These are phyloP conservation scores for Vicia faba DNA, from an alignment of 306 rosid genomes.

Conservation along the genomic window DNA sequence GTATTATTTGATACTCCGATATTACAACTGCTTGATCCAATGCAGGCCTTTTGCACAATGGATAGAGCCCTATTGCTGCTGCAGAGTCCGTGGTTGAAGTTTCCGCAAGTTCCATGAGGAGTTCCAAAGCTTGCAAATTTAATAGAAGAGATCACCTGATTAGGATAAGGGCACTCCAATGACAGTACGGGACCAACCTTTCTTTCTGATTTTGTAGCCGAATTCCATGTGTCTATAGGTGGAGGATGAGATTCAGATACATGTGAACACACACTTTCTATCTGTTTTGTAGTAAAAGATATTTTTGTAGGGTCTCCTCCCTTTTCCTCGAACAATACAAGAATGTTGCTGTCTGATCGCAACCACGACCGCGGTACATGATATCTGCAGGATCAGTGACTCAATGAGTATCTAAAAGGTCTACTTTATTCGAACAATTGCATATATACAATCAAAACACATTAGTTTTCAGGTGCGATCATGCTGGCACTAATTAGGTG, in stretches of 20 bases:
- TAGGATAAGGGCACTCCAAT: constrained; percentile 72
- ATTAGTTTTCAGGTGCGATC: background rate
- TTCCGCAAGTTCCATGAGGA: constrained; percentile 81
- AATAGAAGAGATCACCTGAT: constrained; percentile 76
- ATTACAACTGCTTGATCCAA: constrained; percentile 79
- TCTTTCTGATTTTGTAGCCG: constrained; percentile 46
- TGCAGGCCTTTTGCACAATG: constrained; percentile 77
- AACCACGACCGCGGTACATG: constrained; percentile 88
- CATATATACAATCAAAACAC: background rate
- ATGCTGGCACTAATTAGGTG: background rate
- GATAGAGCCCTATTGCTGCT: constrained; percentile 62
- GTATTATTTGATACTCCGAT: constrained; percentile 54
- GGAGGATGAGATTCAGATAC: constrained; percentile 82
- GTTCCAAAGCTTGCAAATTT: constrained; percentile 87
- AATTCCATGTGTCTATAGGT: constrained; percentile 71
- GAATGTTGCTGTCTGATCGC: constrained; percentile 56
- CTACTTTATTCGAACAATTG: constrained; percentile 23
- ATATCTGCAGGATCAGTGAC: constrained; percentile 52
- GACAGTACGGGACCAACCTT: constrained; percentile 56
- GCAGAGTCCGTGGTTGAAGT: constrained; percentile 71
- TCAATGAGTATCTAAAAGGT: constrained; percentile 25
- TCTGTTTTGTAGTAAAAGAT: constrained; percentile 60
- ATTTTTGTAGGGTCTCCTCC: constrained; percentile 82
- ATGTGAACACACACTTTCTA: constrained; percentile 71
- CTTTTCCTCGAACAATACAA: constrained; percentile 80